A percentile compares a stretch with the other conserved stretches of the same genome.
phyloP scores from a whole-genome alignment of 1,139 yeast species.

The Geotrichum cucujoidarum region DNA sequence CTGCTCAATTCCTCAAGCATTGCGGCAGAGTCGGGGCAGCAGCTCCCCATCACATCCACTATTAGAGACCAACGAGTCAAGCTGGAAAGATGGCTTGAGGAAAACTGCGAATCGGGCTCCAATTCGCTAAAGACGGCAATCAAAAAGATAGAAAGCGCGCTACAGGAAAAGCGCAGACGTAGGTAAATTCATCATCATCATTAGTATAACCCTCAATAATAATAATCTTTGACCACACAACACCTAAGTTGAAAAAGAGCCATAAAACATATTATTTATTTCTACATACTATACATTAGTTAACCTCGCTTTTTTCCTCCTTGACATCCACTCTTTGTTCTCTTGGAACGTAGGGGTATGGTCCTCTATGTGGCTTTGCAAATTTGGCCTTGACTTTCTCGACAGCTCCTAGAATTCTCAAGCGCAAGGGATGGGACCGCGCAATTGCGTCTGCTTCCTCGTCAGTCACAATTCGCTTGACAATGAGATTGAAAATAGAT shows the following conservation, averaged over 20 bases:
- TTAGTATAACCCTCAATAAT: too few species aligned
- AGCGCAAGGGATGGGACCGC: slow-evolving; percentile 5
- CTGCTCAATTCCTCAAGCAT: slow-evolving; percentile 53
- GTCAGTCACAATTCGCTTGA: slow-evolving; percentile 71
- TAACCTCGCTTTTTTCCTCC: background rate
- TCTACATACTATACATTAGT: background rate
- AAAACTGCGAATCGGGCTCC: slow-evolving; percentile 27
- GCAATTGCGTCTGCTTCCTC: slow-evolving; percentile 57
- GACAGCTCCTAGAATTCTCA: background rate
- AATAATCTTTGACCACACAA: too few species aligned
- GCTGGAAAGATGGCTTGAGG: slow-evolving; percentile 46
- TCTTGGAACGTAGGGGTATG: slow-evolving; percentile 22
- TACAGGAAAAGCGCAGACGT: slow-evolving; percentile 13
- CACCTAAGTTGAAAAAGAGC: too few species aligned
- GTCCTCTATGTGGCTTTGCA: slow-evolving; percentile 23
- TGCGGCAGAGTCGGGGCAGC: slow-evolving; percentile 24
- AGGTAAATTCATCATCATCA: too few species aligned
- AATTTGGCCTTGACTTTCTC: slow-evolving; percentile 11
- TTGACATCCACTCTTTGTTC: background rate
- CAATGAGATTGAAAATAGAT: slow-evolving; percentile 69
- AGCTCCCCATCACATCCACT: slow-evolving; percentile 42
- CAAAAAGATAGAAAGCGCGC: slow-evolving; percentile 23
- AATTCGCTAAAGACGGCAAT: slow-evolving; percentile 27
- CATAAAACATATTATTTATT: too few species aligned
- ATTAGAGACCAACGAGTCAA: slow-evolving; percentile 39